Evolutionary conservation across 345 rosid genomes (phyloP).

Genomic region (Eucalyptus rudis): DNA sequence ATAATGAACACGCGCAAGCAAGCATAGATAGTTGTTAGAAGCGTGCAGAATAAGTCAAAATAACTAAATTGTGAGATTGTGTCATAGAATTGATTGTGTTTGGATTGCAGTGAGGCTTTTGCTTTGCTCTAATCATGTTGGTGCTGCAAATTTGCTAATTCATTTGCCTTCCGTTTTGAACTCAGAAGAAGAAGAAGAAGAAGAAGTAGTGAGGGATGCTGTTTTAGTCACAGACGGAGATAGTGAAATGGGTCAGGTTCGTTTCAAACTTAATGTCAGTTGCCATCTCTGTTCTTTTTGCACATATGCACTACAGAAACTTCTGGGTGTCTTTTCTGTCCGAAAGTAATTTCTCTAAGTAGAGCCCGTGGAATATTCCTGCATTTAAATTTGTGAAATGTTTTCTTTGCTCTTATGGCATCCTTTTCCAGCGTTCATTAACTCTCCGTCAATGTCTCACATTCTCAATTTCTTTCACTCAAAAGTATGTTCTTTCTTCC

Average conservation of each 20-base stretch:
- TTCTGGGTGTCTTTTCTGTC: background rate
- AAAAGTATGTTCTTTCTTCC: background rate
- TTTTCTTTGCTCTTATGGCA: background rate
- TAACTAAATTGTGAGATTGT: background rate
- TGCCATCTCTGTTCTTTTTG: background rate
- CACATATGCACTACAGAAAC: background rate
- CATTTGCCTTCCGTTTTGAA: background rate
- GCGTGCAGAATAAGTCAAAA: background rate
- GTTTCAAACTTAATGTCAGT: background rate
- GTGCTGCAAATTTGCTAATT: background rate
- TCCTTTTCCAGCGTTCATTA: background rate
- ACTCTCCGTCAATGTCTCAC: background rate
- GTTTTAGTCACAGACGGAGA: conserved; percentile 80
- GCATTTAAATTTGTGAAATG: background rate
- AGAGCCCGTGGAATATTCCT: background rate
- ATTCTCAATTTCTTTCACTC: background rate
- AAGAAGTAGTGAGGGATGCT: conserved; percentile 37
- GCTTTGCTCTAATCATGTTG: background rate
- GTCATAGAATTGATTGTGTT: background rate
- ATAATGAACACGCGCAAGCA: background rate
- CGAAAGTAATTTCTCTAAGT: background rate
- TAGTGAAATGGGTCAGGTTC: conserved; percentile 82
- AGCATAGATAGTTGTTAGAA: background rate
- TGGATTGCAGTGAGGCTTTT: background rate
- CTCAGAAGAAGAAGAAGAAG: background rate